Evolutionary conservation across 1,284 basidiomycete species (phyloP).

Genomic region (Dichomitus squalens): DNA sequence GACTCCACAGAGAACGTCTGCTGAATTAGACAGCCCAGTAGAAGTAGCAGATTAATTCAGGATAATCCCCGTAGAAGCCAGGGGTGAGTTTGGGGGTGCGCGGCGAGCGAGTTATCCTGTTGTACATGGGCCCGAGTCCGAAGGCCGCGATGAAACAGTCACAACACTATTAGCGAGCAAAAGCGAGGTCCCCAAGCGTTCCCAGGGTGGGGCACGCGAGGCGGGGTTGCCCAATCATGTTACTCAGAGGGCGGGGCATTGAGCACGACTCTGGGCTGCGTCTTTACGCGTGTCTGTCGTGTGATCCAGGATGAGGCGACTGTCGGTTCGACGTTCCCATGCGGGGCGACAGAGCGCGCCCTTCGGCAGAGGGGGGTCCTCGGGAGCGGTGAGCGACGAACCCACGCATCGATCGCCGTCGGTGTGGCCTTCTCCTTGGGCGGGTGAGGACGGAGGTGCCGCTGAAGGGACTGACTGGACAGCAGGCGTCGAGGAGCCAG

Average conservation of each 20-base stretch:
- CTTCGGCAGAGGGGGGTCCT: neutral
- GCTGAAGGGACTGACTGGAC: neutral
- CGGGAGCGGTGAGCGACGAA: conserved; percentile 1
- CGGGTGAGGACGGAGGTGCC: neutral
- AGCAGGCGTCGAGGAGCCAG: neutral
- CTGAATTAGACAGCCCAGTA: neutral
- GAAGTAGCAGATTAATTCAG: neutral
- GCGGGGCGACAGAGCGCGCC: neutral
- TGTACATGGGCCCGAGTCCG: neutral
- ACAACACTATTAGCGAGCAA: neutral
- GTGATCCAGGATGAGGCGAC: conserved; percentile 23
- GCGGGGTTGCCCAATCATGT: conserved; percentile 18
- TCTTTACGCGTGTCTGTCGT: conserved; percentile 21
- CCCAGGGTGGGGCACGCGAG: conserved; percentile 13
- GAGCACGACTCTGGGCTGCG: conserved; percentile 15
- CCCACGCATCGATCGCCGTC: neutral
- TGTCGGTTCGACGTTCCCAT: conserved; percentile 22
- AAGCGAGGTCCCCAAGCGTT: conserved; percentile 11
- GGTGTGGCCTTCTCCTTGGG: neutral
- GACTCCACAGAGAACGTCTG: neutral
- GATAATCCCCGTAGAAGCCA: neutral
- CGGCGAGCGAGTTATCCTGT: neutral
- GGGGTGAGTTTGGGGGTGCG: neutral
- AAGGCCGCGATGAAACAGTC: conserved; percentile 9
- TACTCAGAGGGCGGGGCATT: conserved; percentile 15